phyloP scores from a whole-genome alignment of 305 asterid species.

The Ajuga reptans region DNA sequence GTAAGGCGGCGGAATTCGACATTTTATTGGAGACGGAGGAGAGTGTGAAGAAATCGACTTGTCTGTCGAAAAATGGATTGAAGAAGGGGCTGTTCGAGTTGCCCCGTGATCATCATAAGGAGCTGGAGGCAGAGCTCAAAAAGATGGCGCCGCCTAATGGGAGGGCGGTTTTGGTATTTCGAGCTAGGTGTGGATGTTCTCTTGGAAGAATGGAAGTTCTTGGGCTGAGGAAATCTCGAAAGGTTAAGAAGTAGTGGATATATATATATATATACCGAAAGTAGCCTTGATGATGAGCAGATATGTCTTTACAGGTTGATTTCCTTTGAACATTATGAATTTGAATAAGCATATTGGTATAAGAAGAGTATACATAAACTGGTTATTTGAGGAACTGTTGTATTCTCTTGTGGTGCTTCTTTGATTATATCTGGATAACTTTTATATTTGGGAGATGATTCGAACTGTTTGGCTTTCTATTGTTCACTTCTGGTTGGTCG shows the following conservation, averaged over 20 bases:
- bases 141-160: constrained; percentile 93
- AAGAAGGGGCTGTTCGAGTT: constrained; percentile 65
- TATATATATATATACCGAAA: constrained; percentile 23
- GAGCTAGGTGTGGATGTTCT: constrained; percentile 86
- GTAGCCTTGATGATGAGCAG: constrained; percentile 25
- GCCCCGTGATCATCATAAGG: constrained; percentile 74
- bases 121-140: constrained; percentile 86
- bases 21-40: constrained; percentile 83
- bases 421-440: constrained; percentile 5
- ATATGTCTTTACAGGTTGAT: constrained; percentile 20
- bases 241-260: constrained; percentile 56
- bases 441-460: constrained; percentile 11
- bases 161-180: constrained; percentile 74
- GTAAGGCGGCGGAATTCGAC: constrained; percentile 79
- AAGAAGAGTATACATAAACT: constrained; percentile 27
- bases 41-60: constrained; percentile 41
- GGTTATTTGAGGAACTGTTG: constrained; percentile 13
- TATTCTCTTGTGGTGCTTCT: background rate
- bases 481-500: background rate
- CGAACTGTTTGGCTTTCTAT: constrained; percentile 8
- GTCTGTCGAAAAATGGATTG: constrained; percentile 27
- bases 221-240: constrained; percentile 59
- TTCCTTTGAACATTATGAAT: constrained; percentile 24
- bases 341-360: constrained; percentile 31
- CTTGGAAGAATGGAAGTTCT: constrained; percentile 83